Conservation (phyloP, 352 stramenopile genomes). For the Synura sp. region DNA sequence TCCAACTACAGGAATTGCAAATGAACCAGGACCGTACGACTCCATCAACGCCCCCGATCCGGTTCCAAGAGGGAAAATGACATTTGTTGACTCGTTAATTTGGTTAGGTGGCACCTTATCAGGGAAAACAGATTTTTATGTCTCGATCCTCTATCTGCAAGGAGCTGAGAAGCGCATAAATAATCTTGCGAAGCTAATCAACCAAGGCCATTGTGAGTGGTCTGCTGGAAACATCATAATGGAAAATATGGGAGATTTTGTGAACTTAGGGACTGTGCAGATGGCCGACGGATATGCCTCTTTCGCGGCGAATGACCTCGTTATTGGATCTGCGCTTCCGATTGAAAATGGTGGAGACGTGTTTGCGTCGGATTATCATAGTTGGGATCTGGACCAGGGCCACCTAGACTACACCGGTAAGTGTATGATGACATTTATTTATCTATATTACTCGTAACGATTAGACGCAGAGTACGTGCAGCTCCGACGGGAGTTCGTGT, state of each 20-base stretch:
- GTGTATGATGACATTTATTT: not conserved
- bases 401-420: not conserved
- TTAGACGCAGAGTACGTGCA: not conserved
- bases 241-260: not conserved
- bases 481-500: not conserved
- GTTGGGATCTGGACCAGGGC: not conserved
- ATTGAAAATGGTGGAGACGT: constrained; percentile 11
- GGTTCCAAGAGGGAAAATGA: not conserved
- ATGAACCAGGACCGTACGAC: not conserved
- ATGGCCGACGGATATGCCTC: not conserved
- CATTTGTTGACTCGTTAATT: not conserved
- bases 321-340: not conserved
- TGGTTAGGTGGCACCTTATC: not conserved
- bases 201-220: constrained; percentile 26
- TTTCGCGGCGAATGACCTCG: not conserved
- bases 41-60: not conserved
- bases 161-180: not conserved
- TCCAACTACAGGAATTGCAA: constrained; percentile 16
- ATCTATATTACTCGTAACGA: not conserved
- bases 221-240: not conserved
- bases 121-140: constrained; percentile 16
- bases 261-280: constrained; percentile 12
- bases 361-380: constrained; percentile 14
- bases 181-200: constrained; percentile 1
- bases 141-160: not conserved